phyloP scores from a whole-genome alignment of 1,284 basidiomycete genomes.

The Apiotrichum siamense region DNA sequence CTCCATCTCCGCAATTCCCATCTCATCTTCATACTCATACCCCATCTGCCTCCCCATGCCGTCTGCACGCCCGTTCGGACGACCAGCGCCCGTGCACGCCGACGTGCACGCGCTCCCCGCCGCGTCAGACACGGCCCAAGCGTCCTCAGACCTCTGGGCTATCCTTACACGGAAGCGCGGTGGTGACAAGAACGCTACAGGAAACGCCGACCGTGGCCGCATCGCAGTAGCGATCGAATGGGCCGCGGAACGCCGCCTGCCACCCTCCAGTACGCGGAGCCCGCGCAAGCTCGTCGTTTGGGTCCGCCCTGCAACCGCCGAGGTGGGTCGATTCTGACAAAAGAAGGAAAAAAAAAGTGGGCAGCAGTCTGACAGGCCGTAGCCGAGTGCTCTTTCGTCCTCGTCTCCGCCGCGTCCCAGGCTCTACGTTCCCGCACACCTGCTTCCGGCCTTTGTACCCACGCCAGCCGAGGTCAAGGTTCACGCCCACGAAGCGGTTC shows the following conservation, averaged over 20 bases:
- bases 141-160: conserved; percentile 12
- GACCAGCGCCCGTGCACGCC: conserved; percentile 10
- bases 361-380: not conserved
- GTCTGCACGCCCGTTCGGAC: conserved; percentile 12
- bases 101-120: conserved; percentile 12
- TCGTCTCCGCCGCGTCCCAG: conserved; percentile 4
- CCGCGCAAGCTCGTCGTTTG: conserved; percentile 16
- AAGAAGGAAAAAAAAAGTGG: not conserved
- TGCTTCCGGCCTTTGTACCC: conserved; percentile 29
- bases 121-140: conserved; percentile 11
- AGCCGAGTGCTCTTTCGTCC: not conserved
- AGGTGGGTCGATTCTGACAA: conserved; percentile 1
- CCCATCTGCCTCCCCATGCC: conserved; percentile 5
- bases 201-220: conserved; percentile 2
- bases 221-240: conserved; percentile 14
- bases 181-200: not conserved
- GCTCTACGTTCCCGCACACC: conserved; percentile 27
- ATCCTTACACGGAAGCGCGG: not conserved
- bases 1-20: too few species aligned
- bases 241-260: conserved; percentile 11
- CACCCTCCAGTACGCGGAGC: not conserved
- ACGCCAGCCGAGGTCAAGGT: conserved; percentile 23
- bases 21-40: not conserved
- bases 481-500: conserved; percentile 29
- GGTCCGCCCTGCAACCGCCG: conserved; percentile 6